Evolutionary conservation across 805 yeast species (phyloP).

Genomic region (Candida golubevii): DNA sequence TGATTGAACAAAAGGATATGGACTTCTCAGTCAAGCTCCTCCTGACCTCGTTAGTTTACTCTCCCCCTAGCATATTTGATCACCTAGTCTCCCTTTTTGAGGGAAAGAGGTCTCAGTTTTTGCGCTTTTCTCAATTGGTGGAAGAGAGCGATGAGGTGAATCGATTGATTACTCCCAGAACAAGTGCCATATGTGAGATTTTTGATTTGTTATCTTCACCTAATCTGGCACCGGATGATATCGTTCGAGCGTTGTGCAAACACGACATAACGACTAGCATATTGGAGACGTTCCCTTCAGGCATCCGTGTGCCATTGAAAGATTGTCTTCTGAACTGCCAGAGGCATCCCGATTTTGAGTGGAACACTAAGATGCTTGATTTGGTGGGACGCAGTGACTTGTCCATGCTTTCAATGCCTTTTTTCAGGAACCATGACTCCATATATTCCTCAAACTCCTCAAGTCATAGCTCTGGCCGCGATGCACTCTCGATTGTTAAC

Average conservation of each 20-base stretch:
- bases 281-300: slow-evolving; percentile 70
- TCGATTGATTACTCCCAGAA: slow-evolving; percentile 59
- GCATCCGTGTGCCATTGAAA: slow-evolving; percentile 62
- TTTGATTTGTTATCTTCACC: slow-evolving; percentile 61
- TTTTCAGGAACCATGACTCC: slow-evolving; percentile 2
- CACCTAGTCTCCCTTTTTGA: slow-evolving; percentile 51
- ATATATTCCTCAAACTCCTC: not conserved
- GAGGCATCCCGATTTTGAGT: slow-evolving; percentile 46
- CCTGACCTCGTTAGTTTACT: slow-evolving; percentile 42
- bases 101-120: slow-evolving; percentile 45
- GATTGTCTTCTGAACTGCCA: slow-evolving; percentile 55
- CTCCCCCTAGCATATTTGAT: slow-evolving; percentile 58
- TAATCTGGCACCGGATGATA: slow-evolving; percentile 45
- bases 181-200: slow-evolving; percentile 52
- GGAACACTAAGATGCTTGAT: slow-evolving; percentile 45
- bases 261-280: slow-evolving; percentile 47
- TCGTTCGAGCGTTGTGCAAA: slow-evolving; percentile 60
- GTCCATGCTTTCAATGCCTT: slow-evolving; percentile 22
- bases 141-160: slow-evolving; percentile 62
- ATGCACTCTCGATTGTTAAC: slow-evolving; percentile 39
- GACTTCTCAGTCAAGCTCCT: slow-evolving; percentile 41
- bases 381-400: slow-evolving; percentile 70
- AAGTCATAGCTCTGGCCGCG: slow-evolving; percentile 13
- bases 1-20: slow-evolving; percentile 25
- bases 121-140: slow-evolving; percentile 62